phyloP scores from a whole-genome alignment of 805 yeast species.

The Metschnikowia koreensis region DNA sequence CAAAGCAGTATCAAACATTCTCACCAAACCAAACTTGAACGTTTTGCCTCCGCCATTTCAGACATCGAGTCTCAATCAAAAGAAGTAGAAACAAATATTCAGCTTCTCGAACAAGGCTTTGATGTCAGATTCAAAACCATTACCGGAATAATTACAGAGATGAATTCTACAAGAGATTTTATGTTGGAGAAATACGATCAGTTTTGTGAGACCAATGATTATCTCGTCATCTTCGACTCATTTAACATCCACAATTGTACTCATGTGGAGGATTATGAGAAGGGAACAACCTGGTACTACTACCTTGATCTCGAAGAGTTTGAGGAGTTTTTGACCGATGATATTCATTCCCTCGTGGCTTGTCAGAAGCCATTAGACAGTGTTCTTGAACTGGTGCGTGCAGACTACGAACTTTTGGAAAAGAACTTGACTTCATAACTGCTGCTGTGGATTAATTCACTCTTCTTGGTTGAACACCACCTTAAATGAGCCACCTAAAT shows the following conservation, averaged over 20 bases:
- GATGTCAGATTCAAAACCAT: not conserved
- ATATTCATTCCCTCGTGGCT: not conserved
- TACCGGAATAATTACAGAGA: not conserved
- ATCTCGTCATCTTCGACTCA: not conserved
- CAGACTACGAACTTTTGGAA: not conserved
- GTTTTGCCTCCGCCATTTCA: not conserved
- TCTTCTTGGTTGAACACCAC: no score
- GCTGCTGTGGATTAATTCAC: not conserved
- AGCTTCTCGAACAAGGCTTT: not conserved
- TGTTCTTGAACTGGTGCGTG: not conserved
- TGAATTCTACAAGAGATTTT: not conserved
- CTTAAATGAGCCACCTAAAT: no score
- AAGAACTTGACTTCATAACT: not conserved
- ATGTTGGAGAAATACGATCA: not conserved
- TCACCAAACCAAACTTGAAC: not conserved
- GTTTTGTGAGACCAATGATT: not conserved
- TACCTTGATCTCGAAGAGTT: not conserved
- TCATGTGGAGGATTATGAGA: not conserved
- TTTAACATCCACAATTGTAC: not conserved
- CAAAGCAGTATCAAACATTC: not conserved
- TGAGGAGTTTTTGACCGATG: not conserved
- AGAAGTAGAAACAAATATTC: not conserved
- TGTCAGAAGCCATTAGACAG: not conserved
- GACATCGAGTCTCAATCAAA: not conserved
- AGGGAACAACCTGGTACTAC: not conserved